Evolutionary conservation across 192 early-diverging fungal genomes (phyloP).

Genomic region (Umbelopsis isabellina): DNA sequence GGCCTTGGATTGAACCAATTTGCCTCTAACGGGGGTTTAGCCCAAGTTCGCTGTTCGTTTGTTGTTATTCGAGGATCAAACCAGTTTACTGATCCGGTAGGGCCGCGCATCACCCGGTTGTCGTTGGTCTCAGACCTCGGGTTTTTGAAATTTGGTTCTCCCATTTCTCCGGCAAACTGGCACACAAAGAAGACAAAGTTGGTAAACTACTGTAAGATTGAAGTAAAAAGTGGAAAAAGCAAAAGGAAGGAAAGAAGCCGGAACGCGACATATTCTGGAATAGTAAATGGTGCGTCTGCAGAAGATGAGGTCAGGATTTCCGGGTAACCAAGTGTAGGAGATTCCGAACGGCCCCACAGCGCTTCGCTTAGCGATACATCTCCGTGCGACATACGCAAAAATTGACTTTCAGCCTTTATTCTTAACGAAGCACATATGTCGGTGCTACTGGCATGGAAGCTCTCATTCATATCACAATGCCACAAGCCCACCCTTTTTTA

Average conservation of each 20-base stretch:
- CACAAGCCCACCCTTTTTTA: too few relatives aligned
- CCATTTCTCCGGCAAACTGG: neutral
- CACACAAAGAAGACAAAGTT: neutral
- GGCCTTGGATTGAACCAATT: slow-evolving; percentile 12
- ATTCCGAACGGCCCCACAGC: too few relatives aligned
- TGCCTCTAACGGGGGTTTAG: neutral
- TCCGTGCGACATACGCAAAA: too few relatives aligned
- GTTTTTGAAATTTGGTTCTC: neutral
- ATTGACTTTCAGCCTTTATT: too few relatives aligned
- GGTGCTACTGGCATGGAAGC: too few relatives aligned
- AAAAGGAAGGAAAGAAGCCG: neutral
- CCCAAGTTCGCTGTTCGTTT: slow-evolving; percentile 10
- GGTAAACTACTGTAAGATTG: neutral
- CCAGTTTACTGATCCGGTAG: slow-evolving; percentile 1
- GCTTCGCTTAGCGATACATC: too few relatives aligned
- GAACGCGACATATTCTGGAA: neutral
- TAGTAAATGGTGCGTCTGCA: too few relatives aligned
- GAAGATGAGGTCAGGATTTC: too few relatives aligned
- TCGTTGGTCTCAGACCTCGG: slow-evolving; percentile 6
- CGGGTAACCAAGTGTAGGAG: too few relatives aligned
- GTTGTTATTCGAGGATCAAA: slow-evolving; percentile 13
- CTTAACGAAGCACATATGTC: too few relatives aligned
- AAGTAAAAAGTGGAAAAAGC: neutral
- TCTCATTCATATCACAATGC: too few relatives aligned
- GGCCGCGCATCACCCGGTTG: slow-evolving; percentile 10